Conservation (phyloP, 2,329 filamentous ascomycete genomes). For the Hymenoscyphus salicellus region DNA sequence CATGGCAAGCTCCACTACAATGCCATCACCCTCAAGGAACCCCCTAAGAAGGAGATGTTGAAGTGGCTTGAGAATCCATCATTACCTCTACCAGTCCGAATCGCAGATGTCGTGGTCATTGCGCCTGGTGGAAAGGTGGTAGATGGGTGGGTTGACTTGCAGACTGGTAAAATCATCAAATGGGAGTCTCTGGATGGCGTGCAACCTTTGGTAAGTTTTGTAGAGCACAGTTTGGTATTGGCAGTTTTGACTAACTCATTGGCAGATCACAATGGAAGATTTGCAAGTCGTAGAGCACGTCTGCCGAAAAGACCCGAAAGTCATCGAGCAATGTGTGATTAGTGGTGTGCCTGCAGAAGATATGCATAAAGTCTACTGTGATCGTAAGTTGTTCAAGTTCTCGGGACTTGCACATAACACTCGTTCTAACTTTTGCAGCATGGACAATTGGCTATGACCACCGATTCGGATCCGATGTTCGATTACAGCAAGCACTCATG, state of each 20-base stretch:
- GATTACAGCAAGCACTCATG: conserved; percentile 90
- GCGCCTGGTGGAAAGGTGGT: conserved; percentile 74
- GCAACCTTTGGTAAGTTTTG: conserved; percentile 70
- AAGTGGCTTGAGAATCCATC: conserved; percentile 70
- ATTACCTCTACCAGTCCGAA: conserved; percentile 61
- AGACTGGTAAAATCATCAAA: conserved; percentile 60
- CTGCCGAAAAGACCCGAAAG: conserved; percentile 73
- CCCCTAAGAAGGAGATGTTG: conserved; percentile 79
- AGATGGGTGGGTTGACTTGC: conserved; percentile 76
- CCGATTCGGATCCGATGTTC: conserved; percentile 73
- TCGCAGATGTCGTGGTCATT: conserved; percentile 82
- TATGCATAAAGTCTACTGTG: conserved; percentile 95
- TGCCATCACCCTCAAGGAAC: conserved; percentile 79
- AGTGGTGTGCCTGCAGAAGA: conserved; percentile 76
- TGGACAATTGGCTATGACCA: conserved; percentile 97
- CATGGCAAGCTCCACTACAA: conserved; percentile 78
- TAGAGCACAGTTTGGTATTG: neutral
- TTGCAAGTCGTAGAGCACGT: conserved; percentile 75
- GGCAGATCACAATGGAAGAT: conserved; percentile 85
- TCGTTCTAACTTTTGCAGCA: conserved; percentile 43
- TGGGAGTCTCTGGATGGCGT: conserved; percentile 76
- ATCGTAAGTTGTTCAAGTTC: conserved; percentile 54
- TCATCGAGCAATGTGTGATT: conserved; percentile 86
- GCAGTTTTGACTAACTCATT: conserved; percentile 16
- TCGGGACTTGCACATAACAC: neutral